Evolutionary conservation across 352 stramenopile species (phyloP).

Genomic region (Halophytophthora polymorphica): DNA sequence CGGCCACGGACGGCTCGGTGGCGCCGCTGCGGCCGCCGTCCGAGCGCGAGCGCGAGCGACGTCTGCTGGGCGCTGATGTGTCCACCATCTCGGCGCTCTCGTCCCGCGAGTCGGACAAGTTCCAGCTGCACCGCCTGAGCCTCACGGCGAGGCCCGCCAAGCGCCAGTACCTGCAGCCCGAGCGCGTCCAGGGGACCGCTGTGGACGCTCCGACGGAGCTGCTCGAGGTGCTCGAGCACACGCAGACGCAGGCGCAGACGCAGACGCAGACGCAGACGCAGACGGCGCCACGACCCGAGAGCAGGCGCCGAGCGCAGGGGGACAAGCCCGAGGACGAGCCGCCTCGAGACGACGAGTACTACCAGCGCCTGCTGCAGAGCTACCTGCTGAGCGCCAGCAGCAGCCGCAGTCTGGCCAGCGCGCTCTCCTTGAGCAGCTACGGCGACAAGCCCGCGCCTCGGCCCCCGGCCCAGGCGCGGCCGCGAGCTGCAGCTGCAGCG

Average conservation of each 20-base stretch:
- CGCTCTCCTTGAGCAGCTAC: conserved; percentile 47
- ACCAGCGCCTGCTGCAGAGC: conserved; percentile 55
- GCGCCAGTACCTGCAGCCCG: conserved; percentile 16
- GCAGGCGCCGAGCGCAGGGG: conserved; percentile 25
- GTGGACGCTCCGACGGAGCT: conserved; percentile 16
- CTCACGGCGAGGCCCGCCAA: conserved; percentile 36
- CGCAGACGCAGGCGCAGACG: too few relatives aligned
- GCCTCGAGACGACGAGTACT: conserved; percentile 65
- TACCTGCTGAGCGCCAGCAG: conserved; percentile 61
- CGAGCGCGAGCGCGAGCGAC: conserved; percentile 11
- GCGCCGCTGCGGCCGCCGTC: conserved; percentile 8
- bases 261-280: too few relatives aligned
- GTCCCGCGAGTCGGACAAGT: conserved; percentile 70
- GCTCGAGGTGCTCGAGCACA: conserved; percentile 65
- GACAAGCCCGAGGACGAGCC: conserved; percentile 14
- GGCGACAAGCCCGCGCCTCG: conserved; percentile 10
- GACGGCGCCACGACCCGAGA: conserved; percentile 14
- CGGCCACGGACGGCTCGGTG: conserved; percentile 26
- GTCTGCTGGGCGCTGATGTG: conserved; percentile 27
- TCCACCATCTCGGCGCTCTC: conserved; percentile 69
- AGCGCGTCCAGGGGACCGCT: conserved; percentile 6
- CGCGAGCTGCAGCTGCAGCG: conserved; percentile 24
- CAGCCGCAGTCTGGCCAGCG: conserved; percentile 33
- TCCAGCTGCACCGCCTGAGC: conserved; percentile 58
- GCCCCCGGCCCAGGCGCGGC: conserved; percentile 18